phyloP scores from a whole-genome alignment of 805 yeast genomes.

The Myxozyma lipomycoides region DNA sequence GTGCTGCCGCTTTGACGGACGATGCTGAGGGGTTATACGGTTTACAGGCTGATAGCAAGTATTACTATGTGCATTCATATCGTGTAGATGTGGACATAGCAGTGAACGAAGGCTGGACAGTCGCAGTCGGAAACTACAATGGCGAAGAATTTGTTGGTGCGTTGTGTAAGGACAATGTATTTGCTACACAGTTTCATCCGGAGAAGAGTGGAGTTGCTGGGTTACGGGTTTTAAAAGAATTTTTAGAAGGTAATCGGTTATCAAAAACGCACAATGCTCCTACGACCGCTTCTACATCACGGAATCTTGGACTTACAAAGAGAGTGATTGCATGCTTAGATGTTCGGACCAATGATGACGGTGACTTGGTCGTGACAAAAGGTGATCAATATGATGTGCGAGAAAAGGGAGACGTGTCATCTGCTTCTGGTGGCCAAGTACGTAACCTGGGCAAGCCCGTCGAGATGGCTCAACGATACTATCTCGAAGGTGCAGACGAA shows the following conservation, averaged over 20 bases:
- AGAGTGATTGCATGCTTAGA: constrained; percentile 95
- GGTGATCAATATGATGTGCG: constrained; percentile 99
- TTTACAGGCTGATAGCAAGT: constrained; percentile 62
- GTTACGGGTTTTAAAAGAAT: constrained; percentile 65
- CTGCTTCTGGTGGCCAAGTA: constrained; percentile 50
- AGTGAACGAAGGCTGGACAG: constrained; percentile 58
- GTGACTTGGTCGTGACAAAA: constrained; percentile 95
- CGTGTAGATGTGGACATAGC: constrained; percentile 55
- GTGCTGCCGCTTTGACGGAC: constrained; percentile 36
- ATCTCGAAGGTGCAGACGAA: constrained; percentile 95
- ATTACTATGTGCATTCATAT: constrained; percentile 93
- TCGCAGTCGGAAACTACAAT: constrained; percentile 71
- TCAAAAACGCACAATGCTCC: constrained; percentile 1
- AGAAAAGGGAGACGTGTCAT: constrained; percentile 48
- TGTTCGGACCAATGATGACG: constrained; percentile 90
- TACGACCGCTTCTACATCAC: not conserved
- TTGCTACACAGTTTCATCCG: constrained; percentile 99
- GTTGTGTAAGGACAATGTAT: constrained; percentile 65
- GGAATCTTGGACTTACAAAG: constrained; percentile 62
- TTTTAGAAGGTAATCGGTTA: constrained; percentile 48
- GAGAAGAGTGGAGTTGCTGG: constrained; percentile 96
- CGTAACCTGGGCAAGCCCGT: constrained; percentile 97
- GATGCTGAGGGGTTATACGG: constrained; percentile 47
- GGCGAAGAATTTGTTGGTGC: constrained; percentile 81
- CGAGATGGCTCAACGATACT: constrained; percentile 84